These are phyloP conservation scores for Salvia sclarea DNA, from an alignment of 305 asterid genomes.

Conservation along the genomic window DNA sequence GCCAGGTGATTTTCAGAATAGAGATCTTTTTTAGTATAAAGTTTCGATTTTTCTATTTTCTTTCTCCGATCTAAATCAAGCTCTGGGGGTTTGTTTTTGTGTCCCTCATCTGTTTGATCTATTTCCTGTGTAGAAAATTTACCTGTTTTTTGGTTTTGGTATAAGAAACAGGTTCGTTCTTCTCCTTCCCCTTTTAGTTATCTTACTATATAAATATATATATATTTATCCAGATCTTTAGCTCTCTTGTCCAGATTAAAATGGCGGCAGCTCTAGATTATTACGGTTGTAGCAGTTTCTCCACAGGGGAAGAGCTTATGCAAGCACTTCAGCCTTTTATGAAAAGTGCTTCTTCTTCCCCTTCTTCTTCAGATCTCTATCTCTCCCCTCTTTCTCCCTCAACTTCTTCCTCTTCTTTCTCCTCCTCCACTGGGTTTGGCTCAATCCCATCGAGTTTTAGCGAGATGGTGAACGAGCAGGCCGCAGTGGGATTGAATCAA, in stretches of 20 bases:
- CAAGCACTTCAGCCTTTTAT: slow-evolving; percentile 86
- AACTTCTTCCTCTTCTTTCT: slow-evolving; percentile 36
- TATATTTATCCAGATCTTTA: neutral
- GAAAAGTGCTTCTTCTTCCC: slow-evolving; percentile 54
- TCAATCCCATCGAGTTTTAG: slow-evolving; percentile 50
- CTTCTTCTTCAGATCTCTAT: slow-evolving; percentile 12
- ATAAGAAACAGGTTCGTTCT: slow-evolving; percentile 36
- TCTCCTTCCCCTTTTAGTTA: no score
- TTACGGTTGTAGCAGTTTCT: slow-evolving; percentile 41
- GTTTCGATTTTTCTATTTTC: neutral
- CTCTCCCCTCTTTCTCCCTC: slow-evolving; percentile 25
- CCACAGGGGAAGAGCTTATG: slow-evolving; percentile 72
- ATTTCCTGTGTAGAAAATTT: slow-evolving; percentile 36
- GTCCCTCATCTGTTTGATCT: slow-evolving; percentile 49
- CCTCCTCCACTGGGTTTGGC: slow-evolving; percentile 37
- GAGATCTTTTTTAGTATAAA: slow-evolving; percentile 47
- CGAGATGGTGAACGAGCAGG: slow-evolving; percentile 38
- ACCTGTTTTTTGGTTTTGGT: slow-evolving; percentile 49
- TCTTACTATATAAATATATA: no score
- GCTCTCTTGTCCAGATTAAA: slow-evolving; percentile 13
- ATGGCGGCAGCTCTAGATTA: slow-evolving; percentile 74
- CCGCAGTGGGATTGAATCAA: slow-evolving; percentile 48
- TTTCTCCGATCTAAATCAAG: slow-evolving; percentile 28
- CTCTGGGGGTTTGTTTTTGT: slow-evolving; percentile 58
- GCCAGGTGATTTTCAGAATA: slow-evolving; percentile 83